These are phyloP conservation scores for Eutrema heterophyllum DNA, from an alignment of 345 rosid genomes.

Conservation along the genomic window DNA sequence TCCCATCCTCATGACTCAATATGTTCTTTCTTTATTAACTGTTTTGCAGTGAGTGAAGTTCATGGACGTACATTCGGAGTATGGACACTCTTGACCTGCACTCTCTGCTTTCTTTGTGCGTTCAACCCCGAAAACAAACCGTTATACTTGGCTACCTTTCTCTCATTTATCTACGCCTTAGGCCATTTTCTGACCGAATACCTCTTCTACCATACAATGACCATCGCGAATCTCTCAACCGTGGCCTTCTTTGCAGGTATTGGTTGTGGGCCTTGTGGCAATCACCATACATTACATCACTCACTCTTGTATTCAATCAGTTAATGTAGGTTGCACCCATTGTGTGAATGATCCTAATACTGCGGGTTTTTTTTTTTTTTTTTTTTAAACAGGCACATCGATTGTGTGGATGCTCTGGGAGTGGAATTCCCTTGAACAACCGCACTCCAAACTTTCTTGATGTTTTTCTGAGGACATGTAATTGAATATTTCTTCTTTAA, in stretches of 20 bases:
- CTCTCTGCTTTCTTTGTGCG: constrained; percentile 91
- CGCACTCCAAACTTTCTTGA: constrained; percentile 33
- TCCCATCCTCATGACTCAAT: background rate
- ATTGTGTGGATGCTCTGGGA: constrained; percentile 85
- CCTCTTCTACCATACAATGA: constrained; percentile 76
- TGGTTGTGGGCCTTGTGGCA: background rate
- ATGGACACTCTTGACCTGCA: constrained; percentile 95
- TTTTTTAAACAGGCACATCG: constrained; percentile 52
- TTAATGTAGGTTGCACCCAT: background rate
- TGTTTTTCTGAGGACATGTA: background rate
- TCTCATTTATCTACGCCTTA: constrained; percentile 81
- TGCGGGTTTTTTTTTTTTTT: background rate
- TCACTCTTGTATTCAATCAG: constrained; percentile 1
- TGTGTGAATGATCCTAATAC: constrained; percentile 3
- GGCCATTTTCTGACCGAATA: constrained; percentile 84
- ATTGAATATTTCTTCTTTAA: background rate
- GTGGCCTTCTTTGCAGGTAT: constrained; percentile 86
- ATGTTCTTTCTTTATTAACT: background rate
- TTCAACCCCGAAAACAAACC: constrained; percentile 80
- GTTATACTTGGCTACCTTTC: constrained; percentile 69
- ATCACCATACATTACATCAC: background rate
- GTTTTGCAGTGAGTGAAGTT: constrained; percentile 81
- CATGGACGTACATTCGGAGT: constrained; percentile 97
- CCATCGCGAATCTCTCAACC: constrained; percentile 62
- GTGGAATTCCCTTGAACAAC: constrained; percentile 57